phyloP scores from a whole-genome alignment of 2,329 filamentous ascomycete species.

The Botrytis fragariae region DNA sequence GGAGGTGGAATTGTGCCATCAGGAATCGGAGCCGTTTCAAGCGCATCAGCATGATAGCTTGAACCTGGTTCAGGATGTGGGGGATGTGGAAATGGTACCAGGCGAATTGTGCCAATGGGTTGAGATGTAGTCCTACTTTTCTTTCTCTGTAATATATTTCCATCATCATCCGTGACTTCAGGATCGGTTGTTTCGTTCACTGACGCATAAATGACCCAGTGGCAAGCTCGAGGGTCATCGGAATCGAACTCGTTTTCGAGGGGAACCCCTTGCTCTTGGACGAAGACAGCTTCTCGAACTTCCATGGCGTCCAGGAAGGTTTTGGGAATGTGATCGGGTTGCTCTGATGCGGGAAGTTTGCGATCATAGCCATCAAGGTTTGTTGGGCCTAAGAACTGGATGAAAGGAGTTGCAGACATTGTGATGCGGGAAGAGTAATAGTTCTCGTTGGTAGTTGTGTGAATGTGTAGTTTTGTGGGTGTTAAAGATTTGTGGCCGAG shows the following conservation, averaged over 20 bases:
- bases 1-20: conserved; percentile 20
- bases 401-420: conserved; percentile 33
- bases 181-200: conserved; percentile 49
- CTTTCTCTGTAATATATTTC: conserved; percentile 44
- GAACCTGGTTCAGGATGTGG: conserved; percentile 56
- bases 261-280: conserved; percentile 56
- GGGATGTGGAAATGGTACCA: conserved; percentile 58
- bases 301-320: conserved; percentile 63
- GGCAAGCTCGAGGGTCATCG: conserved; percentile 76
- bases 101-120: conserved; percentile 41
- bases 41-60: conserved; percentile 28
- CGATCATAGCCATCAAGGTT: conserved; percentile 50
- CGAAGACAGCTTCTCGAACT: conserved; percentile 60
- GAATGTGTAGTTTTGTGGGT: neutral
- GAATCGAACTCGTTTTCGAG: conserved; percentile 73
- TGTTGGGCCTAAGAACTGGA: conserved; percentile 42
- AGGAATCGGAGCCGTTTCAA: conserved; percentile 20
- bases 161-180: conserved; percentile 46
- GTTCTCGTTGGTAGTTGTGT: neutral
- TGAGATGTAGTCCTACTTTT: conserved; percentile 43
- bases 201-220: conserved; percentile 78
- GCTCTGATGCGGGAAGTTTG: conserved; percentile 43
- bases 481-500: neutral
- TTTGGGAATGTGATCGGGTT: conserved; percentile 48
- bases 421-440: neutral